Evolutionary conservation across 1,139 yeast genomes (phyloP).

Genomic region (Sugiyamaella japonica): DNA sequence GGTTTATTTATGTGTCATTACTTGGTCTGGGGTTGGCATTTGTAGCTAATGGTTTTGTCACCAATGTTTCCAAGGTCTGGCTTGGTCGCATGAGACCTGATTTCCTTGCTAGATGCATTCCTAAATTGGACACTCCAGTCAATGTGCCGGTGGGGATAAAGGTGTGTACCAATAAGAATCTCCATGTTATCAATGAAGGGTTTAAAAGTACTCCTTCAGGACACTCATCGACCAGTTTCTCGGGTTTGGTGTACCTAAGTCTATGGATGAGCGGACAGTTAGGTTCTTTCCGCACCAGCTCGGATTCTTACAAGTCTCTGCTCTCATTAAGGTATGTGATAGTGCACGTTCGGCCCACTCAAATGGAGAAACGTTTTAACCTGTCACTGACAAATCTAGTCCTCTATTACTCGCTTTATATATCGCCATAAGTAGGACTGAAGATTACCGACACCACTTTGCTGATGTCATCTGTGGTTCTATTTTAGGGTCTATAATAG

Average conservation of each 20-base stretch:
- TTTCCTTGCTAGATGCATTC: slow-evolving; percentile 67
- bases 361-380: background rate
- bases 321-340: slow-evolving; percentile 29
- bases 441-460: slow-evolving; percentile 78
- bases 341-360: no score
- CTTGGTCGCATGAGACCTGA: slow-evolving; percentile 85
- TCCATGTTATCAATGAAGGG: slow-evolving; percentile 55
- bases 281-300: slow-evolving; percentile 42
- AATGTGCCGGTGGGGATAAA: slow-evolving; percentile 50
- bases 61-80: slow-evolving; percentile 65
- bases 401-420: slow-evolving; percentile 35
- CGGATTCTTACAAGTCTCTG: slow-evolving; percentile 35
- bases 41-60: slow-evolving; percentile 47
- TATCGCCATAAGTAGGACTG: slow-evolving; percentile 61
- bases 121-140: slow-evolving; percentile 43
- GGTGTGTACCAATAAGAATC: slow-evolving; percentile 51
- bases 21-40: slow-evolving; percentile 49
- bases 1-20: slow-evolving; percentile 43
- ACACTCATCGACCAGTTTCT: slow-evolving; percentile 68
- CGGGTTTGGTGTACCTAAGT: slow-evolving; percentile 61
- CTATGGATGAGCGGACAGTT: slow-evolving; percentile 66
- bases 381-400: slow-evolving; percentile 8
- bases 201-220: slow-evolving; percentile 82
- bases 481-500: slow-evolving; percentile 50
- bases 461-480: slow-evolving; percentile 64